Evolutionary conservation across 2,329 filamentous ascomycete species (phyloP).

Genomic region (Herpomyces periplanetae): DNA sequence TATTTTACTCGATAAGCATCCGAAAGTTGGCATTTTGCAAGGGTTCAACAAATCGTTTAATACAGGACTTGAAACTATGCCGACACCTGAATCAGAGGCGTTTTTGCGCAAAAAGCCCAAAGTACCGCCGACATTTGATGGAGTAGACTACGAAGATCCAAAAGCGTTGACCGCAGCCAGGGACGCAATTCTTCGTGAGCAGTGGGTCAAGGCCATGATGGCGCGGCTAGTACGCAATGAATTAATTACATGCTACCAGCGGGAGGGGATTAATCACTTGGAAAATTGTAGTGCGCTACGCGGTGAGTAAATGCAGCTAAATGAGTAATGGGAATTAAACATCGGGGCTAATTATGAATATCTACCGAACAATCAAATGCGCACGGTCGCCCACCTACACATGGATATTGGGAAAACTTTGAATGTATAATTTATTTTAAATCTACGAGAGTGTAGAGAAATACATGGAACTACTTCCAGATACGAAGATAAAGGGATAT

Average conservation of each 20-base stretch:
- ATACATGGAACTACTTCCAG: conserved; percentile 36
- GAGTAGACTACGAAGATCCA: conserved; percentile 53
- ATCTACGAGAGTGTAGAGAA: conserved; percentile 15
- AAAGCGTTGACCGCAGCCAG: conserved; percentile 41
- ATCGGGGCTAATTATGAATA: not conserved
- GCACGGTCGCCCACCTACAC: too few species aligned
- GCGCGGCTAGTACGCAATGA: conserved; percentile 41
- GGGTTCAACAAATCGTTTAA: too few species aligned
- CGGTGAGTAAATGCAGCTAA: conserved; percentile 16
- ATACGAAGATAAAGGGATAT: conserved; percentile 36
- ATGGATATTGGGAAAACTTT: too few species aligned
- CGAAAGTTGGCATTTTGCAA: too few species aligned
- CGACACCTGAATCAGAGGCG: conserved; percentile 38
- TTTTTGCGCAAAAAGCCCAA: conserved; percentile 53
- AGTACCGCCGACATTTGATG: conserved; percentile 45
- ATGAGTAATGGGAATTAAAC: not conserved
- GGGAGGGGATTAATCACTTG: conserved; percentile 49
- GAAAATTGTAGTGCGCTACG: conserved; percentile 48
- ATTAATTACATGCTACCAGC: conserved; percentile 47
- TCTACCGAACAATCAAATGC: too few species aligned
- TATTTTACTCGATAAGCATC: too few species aligned
- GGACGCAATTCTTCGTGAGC: conserved; percentile 41
- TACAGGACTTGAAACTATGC: too few species aligned
- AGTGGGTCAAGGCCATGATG: conserved; percentile 75
- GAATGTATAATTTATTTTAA: too few species aligned